A percentile compares a stretch with the other conserved stretches of the same genome.
Evolutionary conservation across 192 early-diverging fungal genomes (phyloP).

Genomic region (Geranomyces variabilis): DNA sequence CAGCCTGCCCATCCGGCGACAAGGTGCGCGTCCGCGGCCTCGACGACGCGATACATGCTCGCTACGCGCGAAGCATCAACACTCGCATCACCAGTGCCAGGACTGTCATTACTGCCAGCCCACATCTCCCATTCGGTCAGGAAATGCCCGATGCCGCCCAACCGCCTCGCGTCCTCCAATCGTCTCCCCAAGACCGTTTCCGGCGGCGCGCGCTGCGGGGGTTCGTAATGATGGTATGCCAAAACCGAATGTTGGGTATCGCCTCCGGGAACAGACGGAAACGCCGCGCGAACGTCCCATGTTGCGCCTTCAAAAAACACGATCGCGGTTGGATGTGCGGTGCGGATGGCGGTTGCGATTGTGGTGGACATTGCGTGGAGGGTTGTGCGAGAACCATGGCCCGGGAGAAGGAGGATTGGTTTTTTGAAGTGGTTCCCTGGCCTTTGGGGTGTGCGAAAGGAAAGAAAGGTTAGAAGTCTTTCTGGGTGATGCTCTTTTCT

Average conservation of each 20-base stretch:
- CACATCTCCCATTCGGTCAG: constrained; percentile 62
- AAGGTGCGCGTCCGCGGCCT: constrained; percentile 51
- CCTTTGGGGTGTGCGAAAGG: too few relatives aligned
- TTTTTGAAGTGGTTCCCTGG: constrained; percentile 39
- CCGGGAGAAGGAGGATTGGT: constrained; percentile 50
- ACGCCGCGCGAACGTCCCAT: constrained; percentile 48
- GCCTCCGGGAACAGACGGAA: constrained; percentile 56
- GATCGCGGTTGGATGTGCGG: constrained; percentile 55
- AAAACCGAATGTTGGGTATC: constrained; percentile 45
- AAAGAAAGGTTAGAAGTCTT: too few relatives aligned
- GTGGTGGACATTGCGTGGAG: constrained; percentile 59
- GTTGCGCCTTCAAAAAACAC: constrained; percentile 63
- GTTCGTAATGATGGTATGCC: constrained; percentile 58
- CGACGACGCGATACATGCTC: constrained; percentile 41
- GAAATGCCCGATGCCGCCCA: constrained; percentile 45
- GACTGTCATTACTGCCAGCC: too few relatives aligned
- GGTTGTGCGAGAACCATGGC: constrained; percentile 43
- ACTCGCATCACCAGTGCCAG: too few relatives aligned
- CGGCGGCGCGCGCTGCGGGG: constrained; percentile 47
- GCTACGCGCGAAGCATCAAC: constrained; percentile 25
- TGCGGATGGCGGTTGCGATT: constrained; percentile 51
- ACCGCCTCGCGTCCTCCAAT: constrained; percentile 47
- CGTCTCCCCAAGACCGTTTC: constrained; percentile 45
- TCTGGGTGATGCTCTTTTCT: too few relatives aligned
- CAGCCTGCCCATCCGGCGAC: constrained; percentile 62